These are phyloP conservation scores for Fusarium sp. DNA, from an alignment of 2,329 filamentous ascomycete genomes.

Conservation along the genomic window DNA sequence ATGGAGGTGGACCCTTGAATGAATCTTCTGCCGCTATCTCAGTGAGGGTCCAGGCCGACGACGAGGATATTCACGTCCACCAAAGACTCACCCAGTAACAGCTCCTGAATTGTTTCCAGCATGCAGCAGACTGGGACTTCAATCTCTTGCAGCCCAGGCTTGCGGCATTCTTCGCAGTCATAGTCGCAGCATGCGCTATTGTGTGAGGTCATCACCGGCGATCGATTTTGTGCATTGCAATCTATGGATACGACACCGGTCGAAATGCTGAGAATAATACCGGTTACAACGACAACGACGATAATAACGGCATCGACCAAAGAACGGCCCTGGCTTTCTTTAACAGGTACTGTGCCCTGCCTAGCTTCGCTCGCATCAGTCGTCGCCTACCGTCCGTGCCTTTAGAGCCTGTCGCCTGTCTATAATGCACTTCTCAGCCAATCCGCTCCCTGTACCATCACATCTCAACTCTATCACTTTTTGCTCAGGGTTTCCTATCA, in stretches of 20 bases:
- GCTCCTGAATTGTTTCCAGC: slow-evolving; percentile 34
- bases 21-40: slow-evolving; percentile 42
- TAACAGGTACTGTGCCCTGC: slow-evolving; percentile 11
- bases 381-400: slow-evolving; percentile 19
- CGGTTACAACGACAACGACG: slow-evolving; percentile 22
- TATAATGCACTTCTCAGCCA: slow-evolving; percentile 32
- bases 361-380: slow-evolving; percentile 41
- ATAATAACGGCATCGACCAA: slow-evolving; percentile 37
- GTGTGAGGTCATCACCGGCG: slow-evolving; percentile 14
- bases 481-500: slow-evolving; percentile 20
- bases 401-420: slow-evolving; percentile 8
- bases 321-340: slow-evolving; percentile 35
- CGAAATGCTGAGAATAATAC: slow-evolving; percentile 24
- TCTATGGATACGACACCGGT: slow-evolving; percentile 19
- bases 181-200: slow-evolving; percentile 6
- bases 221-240: slow-evolving; percentile 12
- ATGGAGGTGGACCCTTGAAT: slow-evolving; percentile 33
- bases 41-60: slow-evolving; percentile 38
- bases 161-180: slow-evolving; percentile 7
- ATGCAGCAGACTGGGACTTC: slow-evolving; percentile 31
- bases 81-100: slow-evolving; percentile 43
- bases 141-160: slow-evolving; percentile 21
- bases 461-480: slow-evolving; percentile 25
- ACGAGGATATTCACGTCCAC: slow-evolving; percentile 19
- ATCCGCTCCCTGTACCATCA: slow-evolving; percentile 32